Base-by-base conservation (phyloP, 345 rosid genomes). In the Sapria himalayana region DNA sequence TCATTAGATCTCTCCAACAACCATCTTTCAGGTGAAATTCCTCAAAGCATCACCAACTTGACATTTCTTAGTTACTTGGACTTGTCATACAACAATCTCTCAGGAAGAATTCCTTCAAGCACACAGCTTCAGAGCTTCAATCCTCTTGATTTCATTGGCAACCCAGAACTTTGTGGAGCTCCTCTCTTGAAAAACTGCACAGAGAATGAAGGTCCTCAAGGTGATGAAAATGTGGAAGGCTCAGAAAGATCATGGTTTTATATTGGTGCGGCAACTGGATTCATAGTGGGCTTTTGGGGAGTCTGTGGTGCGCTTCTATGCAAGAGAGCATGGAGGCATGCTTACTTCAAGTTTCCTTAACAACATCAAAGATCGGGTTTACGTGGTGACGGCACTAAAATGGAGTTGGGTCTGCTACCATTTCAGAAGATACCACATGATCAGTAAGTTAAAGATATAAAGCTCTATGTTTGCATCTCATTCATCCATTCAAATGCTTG, bases 11-110 rank as follows among this genome's bases (percentile, higher is more conserved):
- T 72, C 15, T 57, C 67, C 3, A 0, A 9, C 38, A 72, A 65
- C 29, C 0, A 32, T 0, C 41, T 72, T 5, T 32, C 75, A 1
- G 78, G 81, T 18, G 7, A 42, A 11, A 63, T 76, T 54, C 81
- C 75, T 5, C 37, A 41, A 39, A 56, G 59, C 49, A 51, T 70
- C 43, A 49, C 56, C n/a, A 38, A 47, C 11, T 48, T 74, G 50
- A 20, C 54, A 33, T 45, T 57, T 19, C 46, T 74, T 37, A 42
- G 41, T 0, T 0, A 43, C 20, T 33, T 77, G 39, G 60, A 71
- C 49, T 58, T 73, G 48, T 73, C 76, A 0, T 61, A n/a, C 54
- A 74, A 66, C 56, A 51, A 58, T 29, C 40, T 69, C n/a, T 46
- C 53, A 7, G 79, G 79, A 17, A 50, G 49, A 3, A 71, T 70